A percentile compares a stretch with the other conserved stretches of the same genome.
Evolutionary conservation across 192 early-diverging fungal species (phyloP).

Genomic region (Funneliformis mosseae): DNA sequence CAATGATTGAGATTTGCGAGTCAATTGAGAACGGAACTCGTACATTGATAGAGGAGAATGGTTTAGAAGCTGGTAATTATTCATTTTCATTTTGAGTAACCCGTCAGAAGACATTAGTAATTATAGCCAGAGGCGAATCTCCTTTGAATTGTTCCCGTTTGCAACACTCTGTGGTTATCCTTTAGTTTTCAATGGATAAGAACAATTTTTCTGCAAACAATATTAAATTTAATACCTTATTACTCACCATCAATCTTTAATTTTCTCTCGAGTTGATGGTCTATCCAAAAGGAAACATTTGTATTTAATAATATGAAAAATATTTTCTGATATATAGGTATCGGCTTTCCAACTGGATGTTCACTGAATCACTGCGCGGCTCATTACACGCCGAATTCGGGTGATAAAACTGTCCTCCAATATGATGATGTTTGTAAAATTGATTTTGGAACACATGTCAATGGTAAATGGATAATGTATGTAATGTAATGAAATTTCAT

Average conservation of each 20-base stretch:
- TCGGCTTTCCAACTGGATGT: conserved; percentile 95
- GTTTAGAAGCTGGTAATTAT: conserved; percentile 63
- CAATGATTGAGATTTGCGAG: conserved; percentile 90
- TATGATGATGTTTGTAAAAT: conserved; percentile 96
- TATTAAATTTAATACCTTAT: background rate
- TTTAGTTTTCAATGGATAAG: conserved; percentile 10
- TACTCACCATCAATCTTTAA: conserved; percentile 21
- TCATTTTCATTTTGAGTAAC: background rate
- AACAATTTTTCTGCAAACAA: conserved; percentile 37
- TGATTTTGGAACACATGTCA: conserved; percentile 94
- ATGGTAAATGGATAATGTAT: conserved; percentile 52
- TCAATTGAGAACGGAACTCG: conserved; percentile 94
- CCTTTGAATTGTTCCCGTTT: background rate
- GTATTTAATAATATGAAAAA: background rate
- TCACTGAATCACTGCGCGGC: conserved; percentile 96
- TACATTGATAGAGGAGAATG: conserved; percentile 84
- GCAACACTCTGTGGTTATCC: conserved; percentile 35
- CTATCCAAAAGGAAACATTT: conserved; percentile 31
- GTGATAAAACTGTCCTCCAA: conserved; percentile 86
- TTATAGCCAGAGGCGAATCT: too few species aligned
- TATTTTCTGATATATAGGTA: conserved; percentile 46
- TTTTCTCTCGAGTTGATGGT: conserved; percentile 14
- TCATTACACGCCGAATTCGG: conserved; percentile 97
- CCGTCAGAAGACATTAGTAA: background rate
- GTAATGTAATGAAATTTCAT: background rate